A percentile compares a stretch with the other conserved stretches of the same genome.
Conservation (phyloP, 228 moss, liverwort and hornwort species). For the Sphagnum fallax region DNA sequence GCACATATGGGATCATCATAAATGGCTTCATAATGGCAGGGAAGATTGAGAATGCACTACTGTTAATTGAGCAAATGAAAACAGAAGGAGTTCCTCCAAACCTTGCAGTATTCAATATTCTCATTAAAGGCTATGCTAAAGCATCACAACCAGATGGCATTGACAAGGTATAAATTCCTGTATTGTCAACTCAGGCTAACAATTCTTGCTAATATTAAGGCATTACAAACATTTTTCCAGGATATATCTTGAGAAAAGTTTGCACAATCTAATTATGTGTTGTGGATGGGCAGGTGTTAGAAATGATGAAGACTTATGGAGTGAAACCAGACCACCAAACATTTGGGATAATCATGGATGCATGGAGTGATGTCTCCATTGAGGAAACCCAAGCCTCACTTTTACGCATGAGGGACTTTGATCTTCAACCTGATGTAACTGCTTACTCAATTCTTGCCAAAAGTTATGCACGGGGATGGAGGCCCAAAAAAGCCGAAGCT, state of each 20-base stretch:
- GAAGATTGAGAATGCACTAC: constrained; percentile 56
- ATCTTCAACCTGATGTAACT: constrained; percentile 63
- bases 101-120: constrained; percentile 63
- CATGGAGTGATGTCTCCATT: constrained; percentile 65
- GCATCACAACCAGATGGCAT: constrained; percentile 51
- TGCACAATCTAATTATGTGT: constrained; percentile 2
- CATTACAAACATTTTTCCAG: not conserved
- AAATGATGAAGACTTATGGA: constrained; percentile 48
- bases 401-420: constrained; percentile 44
- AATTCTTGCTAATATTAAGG: not conserved
- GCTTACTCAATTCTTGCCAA: constrained; percentile 86
- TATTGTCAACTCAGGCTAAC: not conserved
- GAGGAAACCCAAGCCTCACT: constrained; percentile 61
- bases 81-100: constrained; percentile 62
- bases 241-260: not conserved
- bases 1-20: constrained; percentile 82
- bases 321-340: constrained; percentile 75
- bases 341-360: constrained; percentile 85
- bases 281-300: constrained; percentile 43
- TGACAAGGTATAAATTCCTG: constrained; percentile 41
- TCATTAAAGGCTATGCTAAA: constrained; percentile 84
- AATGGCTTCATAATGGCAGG: constrained; percentile 65
- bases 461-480: constrained; percentile 65
- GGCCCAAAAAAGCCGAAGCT: constrained; percentile 64
- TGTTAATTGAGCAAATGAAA: constrained; percentile 70